These are phyloP conservation scores for Pseudotsuga menziesii DNA, from an alignment of 75 land plant genomes.

Conservation along the genomic window DNA sequence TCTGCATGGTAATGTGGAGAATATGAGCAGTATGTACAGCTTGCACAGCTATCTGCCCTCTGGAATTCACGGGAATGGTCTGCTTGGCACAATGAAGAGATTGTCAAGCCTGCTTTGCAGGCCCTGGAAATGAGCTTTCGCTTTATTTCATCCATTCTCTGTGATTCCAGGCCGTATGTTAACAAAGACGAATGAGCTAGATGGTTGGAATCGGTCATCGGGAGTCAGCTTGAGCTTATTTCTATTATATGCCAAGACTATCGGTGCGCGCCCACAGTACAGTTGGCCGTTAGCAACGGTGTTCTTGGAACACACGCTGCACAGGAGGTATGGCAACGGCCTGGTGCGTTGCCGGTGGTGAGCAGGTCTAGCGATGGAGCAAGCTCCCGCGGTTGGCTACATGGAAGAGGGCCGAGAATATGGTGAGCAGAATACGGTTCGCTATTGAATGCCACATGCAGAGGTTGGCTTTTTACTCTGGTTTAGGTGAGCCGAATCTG, in stretches of 20 bases:
- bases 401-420: slow-evolving; percentile 53
- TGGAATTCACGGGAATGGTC: slow-evolving; percentile 39
- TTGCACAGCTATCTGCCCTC: slow-evolving; percentile 46
- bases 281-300: slow-evolving; percentile 17
- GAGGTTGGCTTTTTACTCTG: slow-evolving; percentile 51
- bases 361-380: slow-evolving; percentile 61
- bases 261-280: slow-evolving; percentile 38
- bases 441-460: slow-evolving; percentile 62
- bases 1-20: slow-evolving; percentile 24
- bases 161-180: slow-evolving; percentile 57
- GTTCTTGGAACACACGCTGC: slow-evolving; percentile 27
- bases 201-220: slow-evolving; percentile 41
- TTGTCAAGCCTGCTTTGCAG: slow-evolving; percentile 56
- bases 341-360: slow-evolving; percentile 35
- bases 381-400: slow-evolving; percentile 57
- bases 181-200: slow-evolving; percentile 54
- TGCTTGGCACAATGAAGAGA: slow-evolving; percentile 45
- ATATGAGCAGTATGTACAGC: slow-evolving; percentile 60
- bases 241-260: slow-evolving; percentile 48
- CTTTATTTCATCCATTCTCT: slow-evolving; percentile 47
- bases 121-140: slow-evolving; percentile 71
- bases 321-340: slow-evolving; percentile 60
- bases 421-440: slow-evolving; percentile 35
- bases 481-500: slow-evolving; percentile 69
- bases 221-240: slow-evolving; percentile 45